phyloP scores from a whole-genome alignment of 345 rosid species.

The Melaleuca alternifolia region DNA sequence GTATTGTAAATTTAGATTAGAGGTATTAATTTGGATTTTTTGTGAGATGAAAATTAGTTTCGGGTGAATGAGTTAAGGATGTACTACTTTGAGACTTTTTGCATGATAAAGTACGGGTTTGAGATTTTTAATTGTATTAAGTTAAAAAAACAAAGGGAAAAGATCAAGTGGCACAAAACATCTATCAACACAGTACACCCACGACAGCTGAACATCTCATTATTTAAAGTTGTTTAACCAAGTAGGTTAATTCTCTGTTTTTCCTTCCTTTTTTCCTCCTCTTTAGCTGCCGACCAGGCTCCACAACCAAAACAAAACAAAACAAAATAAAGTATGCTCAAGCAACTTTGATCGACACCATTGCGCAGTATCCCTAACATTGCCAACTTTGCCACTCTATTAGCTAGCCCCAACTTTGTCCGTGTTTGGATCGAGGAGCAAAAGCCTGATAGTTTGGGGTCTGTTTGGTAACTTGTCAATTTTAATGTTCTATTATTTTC shows the following conservation, averaged over 20 bases:
- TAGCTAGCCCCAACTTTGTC: not conserved
- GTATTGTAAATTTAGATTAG: not conserved
- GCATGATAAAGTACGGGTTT: not conserved
- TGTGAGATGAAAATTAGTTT: not conserved
- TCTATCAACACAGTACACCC: not conserved
- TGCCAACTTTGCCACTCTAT: not conserved
- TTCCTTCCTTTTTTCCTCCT: not conserved
- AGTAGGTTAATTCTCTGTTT: not conserved
- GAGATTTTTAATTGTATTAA: not conserved
- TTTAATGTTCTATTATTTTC: too few species aligned
- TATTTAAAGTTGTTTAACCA: not conserved
- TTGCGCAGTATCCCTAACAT: not conserved
- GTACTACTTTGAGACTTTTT: not conserved
- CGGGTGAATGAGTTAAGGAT: not conserved
- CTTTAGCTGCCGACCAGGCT: not conserved
- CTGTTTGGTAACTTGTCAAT: too few species aligned
- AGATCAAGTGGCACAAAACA: not conserved
- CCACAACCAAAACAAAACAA: not conserved
- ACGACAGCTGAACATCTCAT: not conserved
- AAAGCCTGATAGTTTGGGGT: not conserved
- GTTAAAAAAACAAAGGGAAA: not conserved
- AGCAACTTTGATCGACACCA: not conserved
- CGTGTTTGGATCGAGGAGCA: rapidly evolving
- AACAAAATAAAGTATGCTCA: not conserved
- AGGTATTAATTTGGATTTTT: too few species aligned